Evolutionary conservation across 208 protist species (phyloP), one percentile per base, ranked within the genome.

Genomic region (Crithidia bombi): DNA sequence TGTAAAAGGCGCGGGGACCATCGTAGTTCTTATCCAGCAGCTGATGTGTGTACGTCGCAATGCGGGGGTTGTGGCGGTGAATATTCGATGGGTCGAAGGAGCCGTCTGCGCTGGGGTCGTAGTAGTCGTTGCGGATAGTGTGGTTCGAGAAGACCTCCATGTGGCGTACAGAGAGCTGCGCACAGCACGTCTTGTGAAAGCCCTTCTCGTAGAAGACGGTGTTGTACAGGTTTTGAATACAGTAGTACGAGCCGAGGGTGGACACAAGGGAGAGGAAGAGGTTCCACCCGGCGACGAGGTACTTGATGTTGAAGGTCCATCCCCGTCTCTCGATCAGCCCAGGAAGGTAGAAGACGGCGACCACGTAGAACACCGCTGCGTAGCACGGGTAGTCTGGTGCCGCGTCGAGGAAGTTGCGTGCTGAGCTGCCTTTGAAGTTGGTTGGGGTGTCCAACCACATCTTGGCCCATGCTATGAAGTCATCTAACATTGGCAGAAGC

Each of bases 241-340:
- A 72, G 66, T 72, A 65, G 33, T 72, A 72, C 33, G 65, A 72
- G 12, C 89, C 90, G 30, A 77, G 58, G 26, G 85, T 55, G 25
- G 87, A 94, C 55, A 95, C 92, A 26, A 87, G 55, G 15, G 87
- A 82, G 47, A 97, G 80, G 21, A 75, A 21, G 19, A 91, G 70
- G 65, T 97, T 97, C 93, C 93, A 97, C 25, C 82, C 0, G 30
- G 83, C 65, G 15, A 71, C 65, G 21, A 63, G 25, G 25, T 64
- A 70, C 35, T 69, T 71, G 23, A 82, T 67, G 43, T 52, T 43
- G 54, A 68, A 73, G 33, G 64, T 71, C 26, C 84, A 75, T 14
- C 52, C 23, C 5, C 85, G 83, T 23, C 82, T 43, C 65, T 86
- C 67, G 78, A 96, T 95, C 15, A 85, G 65, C 23, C 68, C n/a